Evolutionary conservation across 352 stramenopile species (phyloP), one percentile per base, ranked within the genome.

Genomic region (Globisporangium uncinulatum): DNA sequence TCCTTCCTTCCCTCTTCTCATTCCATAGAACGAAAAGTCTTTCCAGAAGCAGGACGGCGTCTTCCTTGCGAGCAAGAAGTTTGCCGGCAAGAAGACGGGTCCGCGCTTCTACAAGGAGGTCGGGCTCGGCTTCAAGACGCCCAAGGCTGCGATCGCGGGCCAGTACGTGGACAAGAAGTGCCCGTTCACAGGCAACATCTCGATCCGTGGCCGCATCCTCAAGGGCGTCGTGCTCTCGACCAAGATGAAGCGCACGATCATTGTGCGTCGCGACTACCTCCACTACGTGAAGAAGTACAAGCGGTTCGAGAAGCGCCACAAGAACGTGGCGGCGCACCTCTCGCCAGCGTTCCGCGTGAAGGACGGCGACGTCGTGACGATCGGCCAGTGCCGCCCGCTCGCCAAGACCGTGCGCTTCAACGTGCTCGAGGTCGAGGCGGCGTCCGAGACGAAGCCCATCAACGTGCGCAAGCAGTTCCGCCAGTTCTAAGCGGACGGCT

Each of bases 131-230:
- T 98, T 99, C 89, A 99, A 99, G 90, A 99, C 97, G 54, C 97
- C 97, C 52, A 98, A 98, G 79, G 70, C 79, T 43, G 97, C 95
- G 64, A 97, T 90, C 51, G 74, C 89, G 62, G 96, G 95, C 68
- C 97, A 86, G 70, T 99, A 99, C 79, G 91, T 99, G 44, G 97
- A 99, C 92, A 99, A 99, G 88, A 99, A 99, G 90, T 99, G 97
- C 85, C 97, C 97, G 58, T 99, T 99, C 89, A 99, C 97, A 42
- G 96, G 96, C 75, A 97, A 99, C 81, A 97, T 99, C 53, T 98
- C 96, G 71, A 99, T 99, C 81, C 96, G 96, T 81, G 97, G 96
- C 76, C 92, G 96, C 84, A 99, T 96, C 66, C 82, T 98, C 53
- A 98, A 98, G 88, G 97, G 97, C 64, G 86, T 99, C 54, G 96